Evolutionary conservation across 2,329 filamentous ascomycete species (phyloP).

Genomic region (Colletotrichum tropicicola): DNA sequence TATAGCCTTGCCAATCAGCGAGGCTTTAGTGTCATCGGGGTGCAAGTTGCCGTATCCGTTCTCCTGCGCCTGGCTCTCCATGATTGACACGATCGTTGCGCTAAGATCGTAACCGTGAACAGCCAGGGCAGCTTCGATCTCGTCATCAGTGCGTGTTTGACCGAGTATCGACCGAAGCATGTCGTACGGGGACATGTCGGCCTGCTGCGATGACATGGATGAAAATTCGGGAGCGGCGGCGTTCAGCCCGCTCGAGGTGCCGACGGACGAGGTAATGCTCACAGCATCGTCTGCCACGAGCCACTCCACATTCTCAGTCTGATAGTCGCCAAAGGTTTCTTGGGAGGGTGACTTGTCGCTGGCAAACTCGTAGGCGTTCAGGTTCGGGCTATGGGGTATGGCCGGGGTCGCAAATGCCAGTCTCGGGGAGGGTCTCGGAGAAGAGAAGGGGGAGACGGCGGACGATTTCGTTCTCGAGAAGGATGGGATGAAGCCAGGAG

Average conservation of each 20-base stretch:
- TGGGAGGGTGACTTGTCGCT: conserved; percentile 82
- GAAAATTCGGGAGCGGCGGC: conserved; percentile 84
- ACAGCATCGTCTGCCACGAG: conserved; percentile 88
- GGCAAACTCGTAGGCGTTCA: conserved; percentile 94
- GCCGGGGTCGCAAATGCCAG: conserved; percentile 88
- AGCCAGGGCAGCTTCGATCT: conserved; percentile 91
- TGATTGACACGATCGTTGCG: conserved; percentile 88
- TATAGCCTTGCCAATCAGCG: conserved; percentile 92
- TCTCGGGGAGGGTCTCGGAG: conserved; percentile 90
- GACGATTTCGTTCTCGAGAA: conserved; percentile 82
- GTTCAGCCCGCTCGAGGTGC: conserved; percentile 76
- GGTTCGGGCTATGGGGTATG: conserved; percentile 91
- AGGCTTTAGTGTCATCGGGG: conserved; percentile 66
- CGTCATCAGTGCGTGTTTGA: conserved; percentile 88
- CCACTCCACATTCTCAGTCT: conserved; percentile 97
- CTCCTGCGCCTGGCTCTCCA: conserved; percentile 72
- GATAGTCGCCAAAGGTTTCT: conserved; percentile 90
- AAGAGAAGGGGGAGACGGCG: conserved; percentile 89
- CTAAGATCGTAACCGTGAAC: conserved; percentile 92
- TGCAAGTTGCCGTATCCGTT: conserved; percentile 41
- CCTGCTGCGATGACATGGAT: conserved; percentile 67
- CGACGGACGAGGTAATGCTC: conserved; percentile 79
- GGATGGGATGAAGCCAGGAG: conserved; percentile 83
- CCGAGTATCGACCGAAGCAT: conserved; percentile 96
- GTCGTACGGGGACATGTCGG: conserved; percentile 97